Conservation (phyloP, 176 grass and related monocot species). For the Raddia distichophylla region DNA sequence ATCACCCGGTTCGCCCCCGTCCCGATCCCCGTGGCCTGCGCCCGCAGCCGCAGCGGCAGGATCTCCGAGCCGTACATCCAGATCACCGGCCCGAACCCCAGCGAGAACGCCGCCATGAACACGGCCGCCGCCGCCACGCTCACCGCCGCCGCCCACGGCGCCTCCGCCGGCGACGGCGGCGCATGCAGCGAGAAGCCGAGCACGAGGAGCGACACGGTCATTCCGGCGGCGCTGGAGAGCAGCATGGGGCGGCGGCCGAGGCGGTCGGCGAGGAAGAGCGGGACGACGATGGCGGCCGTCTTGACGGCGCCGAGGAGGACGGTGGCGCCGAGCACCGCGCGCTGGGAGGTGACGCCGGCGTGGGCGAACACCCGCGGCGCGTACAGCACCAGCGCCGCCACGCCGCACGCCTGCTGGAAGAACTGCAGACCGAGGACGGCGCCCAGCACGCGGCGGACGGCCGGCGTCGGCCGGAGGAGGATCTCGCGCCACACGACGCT, state of each 20-base stretch:
- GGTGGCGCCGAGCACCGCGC: slow-evolving; percentile 45
- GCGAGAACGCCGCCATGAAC: slow-evolving; percentile 63
- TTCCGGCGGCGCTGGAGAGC: slow-evolving; percentile 56
- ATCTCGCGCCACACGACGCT: slow-evolving; percentile 58
- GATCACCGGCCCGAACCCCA: slow-evolving; percentile 60
- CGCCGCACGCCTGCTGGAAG: slow-evolving; percentile 75
- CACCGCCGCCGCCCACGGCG: slow-evolving; percentile 22
- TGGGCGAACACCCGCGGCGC: slow-evolving; percentile 62
- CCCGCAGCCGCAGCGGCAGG: slow-evolving; percentile 59
- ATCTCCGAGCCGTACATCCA: slow-evolving; percentile 67
- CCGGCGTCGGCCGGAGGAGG: slow-evolving; percentile 43
- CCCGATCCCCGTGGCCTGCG: slow-evolving; percentile 52
- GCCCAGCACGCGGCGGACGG: slow-evolving; percentile 46
- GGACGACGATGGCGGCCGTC: slow-evolving; percentile 50
- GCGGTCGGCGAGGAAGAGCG: slow-evolving; percentile 58
- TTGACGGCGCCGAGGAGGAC: slow-evolving; percentile 54
- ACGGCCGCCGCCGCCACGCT: slow-evolving; percentile 34
- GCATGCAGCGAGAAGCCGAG: slow-evolving; percentile 33
- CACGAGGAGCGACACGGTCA: slow-evolving; percentile 45
- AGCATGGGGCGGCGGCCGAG: slow-evolving; percentile 69
- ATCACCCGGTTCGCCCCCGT: slow-evolving; percentile 60
- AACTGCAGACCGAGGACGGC: slow-evolving; percentile 62
- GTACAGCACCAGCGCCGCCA: slow-evolving; percentile 63
- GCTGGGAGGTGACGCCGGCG: slow-evolving; percentile 44
- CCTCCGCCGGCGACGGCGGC: not conserved